Evolutionary conservation across 1,284 basidiomycete genomes (phyloP), one percentile per base, ranked within the genome.

Genomic region (Ustilago trichophora): DNA sequence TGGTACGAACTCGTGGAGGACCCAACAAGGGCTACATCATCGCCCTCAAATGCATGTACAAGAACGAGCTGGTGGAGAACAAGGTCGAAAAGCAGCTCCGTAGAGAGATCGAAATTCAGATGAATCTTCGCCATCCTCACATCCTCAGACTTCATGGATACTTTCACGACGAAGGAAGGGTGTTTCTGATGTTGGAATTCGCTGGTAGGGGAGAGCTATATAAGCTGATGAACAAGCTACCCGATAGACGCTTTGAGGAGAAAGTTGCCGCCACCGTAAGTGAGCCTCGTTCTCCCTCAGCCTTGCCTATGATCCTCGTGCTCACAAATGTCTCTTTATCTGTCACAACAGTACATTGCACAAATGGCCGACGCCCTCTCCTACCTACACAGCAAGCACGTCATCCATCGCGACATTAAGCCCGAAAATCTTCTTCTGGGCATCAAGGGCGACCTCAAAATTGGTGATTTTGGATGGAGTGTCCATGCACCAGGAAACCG

Each of bases 371-470:
- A 98, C 80, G 96, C 95, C 2, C 85, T 98, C 37, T 85, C 85
- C 9, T 99, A 99, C 81, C 86, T 98, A 3, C 96, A 99, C 82
- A 85, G 86, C 53, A 98, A 98, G 81, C 94, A 98, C 78, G 92
- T 98, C 71, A 98, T 98, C 59, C 96, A 99, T 81, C 89, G 96
- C 21, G 96, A 99, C 78, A 99, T 98, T 85, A 99, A 98, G 83
- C 96, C 96, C 0, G 96, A 98, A 83, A 99, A 99, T 81, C 83
- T 99, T 44, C 86, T 99, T 8, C 85, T 99, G 9, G 95, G 94
- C 13, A 88, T 98, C 76, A 91, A 93, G 70, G 96, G 95, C 37
- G 95, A 98, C 81, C 85, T 99, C 69, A 98, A 99, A 86, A 97
- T 99, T 67, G 96, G 89, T 6, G 96, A 98, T 83, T 98, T 99